Evolutionary conservation across 208 protist species (phyloP).

Genomic region (Plasmodiophora brassicae): DNA sequence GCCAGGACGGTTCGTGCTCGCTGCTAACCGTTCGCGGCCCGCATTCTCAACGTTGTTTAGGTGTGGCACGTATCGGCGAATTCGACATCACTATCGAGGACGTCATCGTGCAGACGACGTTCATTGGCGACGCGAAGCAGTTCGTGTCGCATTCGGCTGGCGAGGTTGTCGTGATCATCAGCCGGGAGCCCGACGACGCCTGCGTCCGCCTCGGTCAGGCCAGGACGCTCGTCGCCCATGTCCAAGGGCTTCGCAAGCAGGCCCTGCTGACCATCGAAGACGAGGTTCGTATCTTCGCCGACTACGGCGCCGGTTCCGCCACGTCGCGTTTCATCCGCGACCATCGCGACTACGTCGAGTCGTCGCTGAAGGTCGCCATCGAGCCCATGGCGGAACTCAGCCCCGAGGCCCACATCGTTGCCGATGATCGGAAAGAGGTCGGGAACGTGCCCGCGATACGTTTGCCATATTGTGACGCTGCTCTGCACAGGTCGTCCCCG

Average conservation of each 20-base stretch:
- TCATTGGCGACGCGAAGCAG: not conserved
- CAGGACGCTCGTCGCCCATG: slow-evolving; percentile 82
- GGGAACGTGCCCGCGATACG: no score
- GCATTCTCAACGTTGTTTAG: not conserved
- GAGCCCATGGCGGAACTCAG: no score
- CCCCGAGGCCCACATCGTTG: no score
- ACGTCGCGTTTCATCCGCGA: no score
- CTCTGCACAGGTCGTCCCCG: no score
- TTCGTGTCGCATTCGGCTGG: not conserved
- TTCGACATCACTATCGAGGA: not conserved
- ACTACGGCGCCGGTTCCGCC: no score
- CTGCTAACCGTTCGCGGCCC: not conserved
- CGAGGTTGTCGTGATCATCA: slow-evolving; percentile 36
- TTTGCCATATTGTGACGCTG: no score
- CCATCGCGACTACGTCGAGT: no score
- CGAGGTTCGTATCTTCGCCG: not conserved
- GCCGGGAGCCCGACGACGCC: slow-evolving; percentile 10
- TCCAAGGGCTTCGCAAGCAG: slow-evolving; percentile 94
- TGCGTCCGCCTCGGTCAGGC: slow-evolving; percentile 48
- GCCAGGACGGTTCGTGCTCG: not conserved
- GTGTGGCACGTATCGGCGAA: not conserved
- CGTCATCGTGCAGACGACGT: slow-evolving; percentile 25
- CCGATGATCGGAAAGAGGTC: no score
- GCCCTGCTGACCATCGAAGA: slow-evolving; percentile 63
- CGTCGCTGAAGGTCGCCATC: no score